Base-by-base conservation (phyloP, 192 early-diverging fungal species). In the Glomus cerebriforme region DNA sequence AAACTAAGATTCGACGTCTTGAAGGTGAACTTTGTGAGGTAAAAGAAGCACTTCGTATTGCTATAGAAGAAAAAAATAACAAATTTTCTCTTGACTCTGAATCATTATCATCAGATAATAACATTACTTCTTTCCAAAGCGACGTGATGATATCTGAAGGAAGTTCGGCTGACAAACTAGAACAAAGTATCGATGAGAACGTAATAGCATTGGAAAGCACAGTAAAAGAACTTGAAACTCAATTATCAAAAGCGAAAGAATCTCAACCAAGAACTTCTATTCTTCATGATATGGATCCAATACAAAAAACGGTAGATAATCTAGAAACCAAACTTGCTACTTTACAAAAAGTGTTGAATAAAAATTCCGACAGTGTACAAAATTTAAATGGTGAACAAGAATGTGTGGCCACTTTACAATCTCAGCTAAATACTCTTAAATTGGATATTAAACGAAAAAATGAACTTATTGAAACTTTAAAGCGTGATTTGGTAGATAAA, bases 111-210 rank as follows among this genome's bases (percentile, higher is more conserved):
- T 54, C 49, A 54, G 49, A 54, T 54, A 54, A 6, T 54, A 31
- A 35, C 27, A n/a, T n/a, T n/a, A 31, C 10, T 69, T n/a, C 31
- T 37, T 31, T 35, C n/a, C 22, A 29, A 35, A n/a, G n/a, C 22
- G 22, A 31, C 60, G 93, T 91, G 24, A 60, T 22, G 19, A 54
- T 54, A 54, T 54, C 49, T 54, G 49, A 54, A 54, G 17, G 3
- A 37, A 35, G 17, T 35, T 68, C 66, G n/a, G 31, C 66, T n/a
- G 66, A 39, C 35, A 68, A 68, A 68, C 49, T 54, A 54, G 66
- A 68, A 68, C 66, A 68, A 39, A 68, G n/a, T n/a, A 34, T 26
- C 37, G 73, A 75, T 37, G 73, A 75, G 35, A 75, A 58, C 13
- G 26, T 64, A 19, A 64, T 19, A 43, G 59, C 31, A 3, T 60